These are phyloP conservation scores for Leucocoprinus sp. DNA, from an alignment of 768 basidiomycete species.

Conservation along the genomic window DNA sequence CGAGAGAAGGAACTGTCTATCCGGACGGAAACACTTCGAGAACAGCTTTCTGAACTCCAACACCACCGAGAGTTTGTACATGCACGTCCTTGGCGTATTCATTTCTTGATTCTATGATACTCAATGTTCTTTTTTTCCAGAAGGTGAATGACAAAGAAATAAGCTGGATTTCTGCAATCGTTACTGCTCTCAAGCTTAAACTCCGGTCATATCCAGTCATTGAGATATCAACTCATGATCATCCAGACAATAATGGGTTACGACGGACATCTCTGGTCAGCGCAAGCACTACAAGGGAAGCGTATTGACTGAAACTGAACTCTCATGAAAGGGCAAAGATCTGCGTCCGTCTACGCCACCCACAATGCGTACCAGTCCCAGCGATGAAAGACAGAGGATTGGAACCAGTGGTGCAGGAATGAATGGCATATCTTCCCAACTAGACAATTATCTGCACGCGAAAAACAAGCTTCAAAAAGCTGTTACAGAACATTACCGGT, in stretches of 20 bases:
- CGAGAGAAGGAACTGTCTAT: conserved; percentile 56
- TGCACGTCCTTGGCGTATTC: conserved; percentile 40
- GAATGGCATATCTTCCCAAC: conserved; percentile 32
- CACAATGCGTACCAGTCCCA: not conserved
- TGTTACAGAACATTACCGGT: conserved; percentile 78
- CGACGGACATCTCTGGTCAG: not conserved
- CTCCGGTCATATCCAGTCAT: not conserved
- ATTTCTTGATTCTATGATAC: not conserved
- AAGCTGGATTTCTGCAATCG: conserved; percentile 13
- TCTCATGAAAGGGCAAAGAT: not conserved
- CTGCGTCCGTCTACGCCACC: not conserved
- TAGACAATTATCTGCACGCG: conserved; percentile 78
- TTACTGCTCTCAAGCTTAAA: conserved; percentile 14
- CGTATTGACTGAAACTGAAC: not conserved
- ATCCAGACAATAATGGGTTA: not conserved
- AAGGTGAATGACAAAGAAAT: conserved; percentile 12
- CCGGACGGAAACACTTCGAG: conserved; percentile 40
- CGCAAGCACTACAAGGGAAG: no score
- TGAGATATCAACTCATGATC: not conserved
- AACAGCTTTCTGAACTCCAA: conserved; percentile 67
- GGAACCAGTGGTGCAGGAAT: not conserved
- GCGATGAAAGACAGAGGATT: not conserved
- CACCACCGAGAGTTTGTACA: conserved; percentile 56
- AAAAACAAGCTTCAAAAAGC: conserved; percentile 82
- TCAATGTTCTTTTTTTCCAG: conserved; percentile 13